phyloP scores from a whole-genome alignment of 257 asterid genomes.

The Leonotis leonurus region DNA sequence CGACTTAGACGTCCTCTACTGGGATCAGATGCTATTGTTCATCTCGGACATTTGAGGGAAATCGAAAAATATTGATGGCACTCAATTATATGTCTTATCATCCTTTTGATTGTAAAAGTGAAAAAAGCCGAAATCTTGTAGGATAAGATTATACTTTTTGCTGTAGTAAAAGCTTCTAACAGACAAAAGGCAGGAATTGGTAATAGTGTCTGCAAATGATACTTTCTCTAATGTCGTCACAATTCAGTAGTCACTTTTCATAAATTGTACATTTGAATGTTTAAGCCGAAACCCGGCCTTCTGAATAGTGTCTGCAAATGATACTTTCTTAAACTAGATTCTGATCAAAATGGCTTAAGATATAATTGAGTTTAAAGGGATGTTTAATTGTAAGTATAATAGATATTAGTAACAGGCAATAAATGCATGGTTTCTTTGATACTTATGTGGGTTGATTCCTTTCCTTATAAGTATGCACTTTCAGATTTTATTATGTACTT shows the following conservation, averaged over 20 bases:
- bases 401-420: not conserved
- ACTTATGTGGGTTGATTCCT: not conserved
- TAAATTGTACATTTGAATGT: not conserved
- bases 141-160: not conserved
- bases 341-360: not conserved
- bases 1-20: not conserved
- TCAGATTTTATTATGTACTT: not conserved
- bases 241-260: not conserved
- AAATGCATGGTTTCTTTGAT: not conserved
- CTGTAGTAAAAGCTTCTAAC: conserved; percentile 1
- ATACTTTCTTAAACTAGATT: not conserved
- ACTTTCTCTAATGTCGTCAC: not conserved
- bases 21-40: not conserved
- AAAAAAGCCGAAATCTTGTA: not conserved
- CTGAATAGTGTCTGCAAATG: not conserved
- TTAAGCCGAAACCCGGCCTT: not conserved
- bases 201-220: not conserved
- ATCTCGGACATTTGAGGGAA: not conserved
- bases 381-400: not conserved
- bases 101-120: not conserved
- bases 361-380: not conserved
- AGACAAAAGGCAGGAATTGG: not conserved
- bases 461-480: not conserved
- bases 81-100: not conserved
- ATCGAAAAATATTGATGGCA: not conserved